Conservation (phyloP, 2,329 filamentous ascomycete genomes). For the Paraconiothyrium brasiliense region DNA sequence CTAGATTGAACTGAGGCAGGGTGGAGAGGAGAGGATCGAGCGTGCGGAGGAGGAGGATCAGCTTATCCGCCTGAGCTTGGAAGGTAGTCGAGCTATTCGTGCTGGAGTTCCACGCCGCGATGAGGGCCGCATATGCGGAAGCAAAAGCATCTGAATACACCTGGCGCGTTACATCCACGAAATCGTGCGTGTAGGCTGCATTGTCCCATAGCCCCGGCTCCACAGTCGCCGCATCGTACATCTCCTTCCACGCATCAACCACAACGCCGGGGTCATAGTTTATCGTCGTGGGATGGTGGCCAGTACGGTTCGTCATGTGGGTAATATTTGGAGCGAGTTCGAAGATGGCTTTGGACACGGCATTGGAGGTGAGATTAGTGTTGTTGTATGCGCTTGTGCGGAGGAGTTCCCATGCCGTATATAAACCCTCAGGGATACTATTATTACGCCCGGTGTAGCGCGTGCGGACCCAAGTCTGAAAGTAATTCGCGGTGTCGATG, state of each 20-base stretch:
- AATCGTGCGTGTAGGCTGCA: constrained; percentile 57
- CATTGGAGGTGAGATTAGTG: constrained; percentile 53
- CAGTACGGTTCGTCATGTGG: constrained; percentile 52
- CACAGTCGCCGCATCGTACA: constrained; percentile 49
- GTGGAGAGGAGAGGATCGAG: constrained; percentile 56
- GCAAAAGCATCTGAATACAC: constrained; percentile 59
- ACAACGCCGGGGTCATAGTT: constrained; percentile 54
- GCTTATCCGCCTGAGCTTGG: constrained; percentile 12
- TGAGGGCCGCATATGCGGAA: constrained; percentile 50
- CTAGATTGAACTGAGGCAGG: constrained; percentile 55
- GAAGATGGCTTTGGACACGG: constrained; percentile 58
- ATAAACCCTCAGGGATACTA: constrained; percentile 40
- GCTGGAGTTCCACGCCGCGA: constrained; percentile 39
- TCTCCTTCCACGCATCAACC: constrained; percentile 51
- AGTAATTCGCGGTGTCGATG: constrained; percentile 58
- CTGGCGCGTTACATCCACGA: constrained; percentile 61
- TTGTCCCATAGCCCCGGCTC: constrained; percentile 52
- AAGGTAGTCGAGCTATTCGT: constrained; percentile 33
- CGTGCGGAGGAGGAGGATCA: constrained; percentile 33
- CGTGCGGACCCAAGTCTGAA: constrained; percentile 56
- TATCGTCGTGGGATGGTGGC: constrained; percentile 55
- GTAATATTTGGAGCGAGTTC: constrained; percentile 57
- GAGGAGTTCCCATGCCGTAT: constrained; percentile 59
- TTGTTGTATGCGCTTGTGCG: constrained; percentile 60
- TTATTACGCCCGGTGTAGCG: constrained; percentile 50